These are phyloP conservation scores for Lactarius evosmus DNA, from an alignment of 768 basidiomycete genomes.

Conservation along the genomic window DNA sequence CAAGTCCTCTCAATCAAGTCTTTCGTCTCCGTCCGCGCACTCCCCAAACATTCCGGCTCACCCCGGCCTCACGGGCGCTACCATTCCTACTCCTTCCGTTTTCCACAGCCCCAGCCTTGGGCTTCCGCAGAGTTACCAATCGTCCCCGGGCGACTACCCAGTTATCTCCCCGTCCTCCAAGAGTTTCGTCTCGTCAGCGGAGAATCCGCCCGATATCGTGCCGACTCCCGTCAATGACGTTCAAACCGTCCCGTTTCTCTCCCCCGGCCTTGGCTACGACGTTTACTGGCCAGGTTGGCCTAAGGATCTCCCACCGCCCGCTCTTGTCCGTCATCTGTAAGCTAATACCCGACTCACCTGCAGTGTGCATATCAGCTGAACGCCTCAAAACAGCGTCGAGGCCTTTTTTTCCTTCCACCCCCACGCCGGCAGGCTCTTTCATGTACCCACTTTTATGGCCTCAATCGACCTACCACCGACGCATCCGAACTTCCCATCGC, in stretches of 20 bases:
- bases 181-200: constrained; percentile 3
- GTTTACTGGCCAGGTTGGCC: constrained; percentile 47
- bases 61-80: constrained; percentile 4
- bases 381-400: constrained; percentile 51
- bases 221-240: neutral
- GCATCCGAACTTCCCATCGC: constrained; percentile 70
- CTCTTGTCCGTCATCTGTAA: constrained; percentile 63
- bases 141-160: neutral
- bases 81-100: neutral
- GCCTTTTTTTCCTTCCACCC: constrained; percentile 79
- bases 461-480: constrained; percentile 60
- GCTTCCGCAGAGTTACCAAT: constrained; percentile 8
- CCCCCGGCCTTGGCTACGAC: constrained; percentile 15
- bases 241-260: constrained; percentile 1
- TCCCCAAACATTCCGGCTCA: constrained; percentile 9
- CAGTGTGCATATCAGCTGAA: neutral
- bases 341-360: constrained; percentile 29
- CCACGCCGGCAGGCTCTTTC: constrained; percentile 67
- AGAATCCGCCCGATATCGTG: constrained; percentile 7
- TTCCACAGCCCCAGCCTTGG: constrained; percentile 10
- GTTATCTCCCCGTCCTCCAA: neutral
- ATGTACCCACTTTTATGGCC: constrained; percentile 60
- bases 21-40: constrained; percentile 8
- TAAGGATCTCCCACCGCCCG: constrained; percentile 54
- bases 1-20: constrained; percentile 5